phyloP scores from a whole-genome alignment of 208 protist genomes.

The Leptomonas seymouri region DNA sequence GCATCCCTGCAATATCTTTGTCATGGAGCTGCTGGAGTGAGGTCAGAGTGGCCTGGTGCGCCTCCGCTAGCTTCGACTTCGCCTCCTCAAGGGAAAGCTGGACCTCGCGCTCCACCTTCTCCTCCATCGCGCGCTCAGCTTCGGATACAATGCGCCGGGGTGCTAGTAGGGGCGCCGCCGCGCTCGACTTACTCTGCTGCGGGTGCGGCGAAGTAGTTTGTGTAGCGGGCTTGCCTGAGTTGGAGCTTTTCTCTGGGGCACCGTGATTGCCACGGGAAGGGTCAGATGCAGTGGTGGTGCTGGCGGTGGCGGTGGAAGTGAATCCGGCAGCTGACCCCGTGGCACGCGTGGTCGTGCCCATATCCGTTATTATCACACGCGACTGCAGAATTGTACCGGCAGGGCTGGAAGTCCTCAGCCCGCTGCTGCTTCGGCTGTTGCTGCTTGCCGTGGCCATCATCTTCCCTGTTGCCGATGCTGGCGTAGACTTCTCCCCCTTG shows the following conservation, averaged over 20 bases:
- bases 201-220: neutral
- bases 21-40: slow-evolving; percentile 48
- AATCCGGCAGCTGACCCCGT: neutral
- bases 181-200: neutral
- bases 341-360: slow-evolving; percentile 20
- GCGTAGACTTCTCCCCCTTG: slow-evolving; percentile 1
- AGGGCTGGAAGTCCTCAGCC: neutral
- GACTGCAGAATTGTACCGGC: slow-evolving; percentile 9
- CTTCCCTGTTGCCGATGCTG: neutral
- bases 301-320: neutral
- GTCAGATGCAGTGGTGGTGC: neutral
- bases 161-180: neutral
- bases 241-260: neutral
- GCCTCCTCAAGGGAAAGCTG: slow-evolving; percentile 47
- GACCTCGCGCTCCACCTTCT: slow-evolving; percentile 63
- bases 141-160: slow-evolving; percentile 67
- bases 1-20: slow-evolving; percentile 50
- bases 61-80: slow-evolving; percentile 41
- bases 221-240: neutral
- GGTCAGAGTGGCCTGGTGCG: slow-evolving; percentile 41
- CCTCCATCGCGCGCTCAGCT: slow-evolving; percentile 75
- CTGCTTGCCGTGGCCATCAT: neutral
- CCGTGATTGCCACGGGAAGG: neutral
- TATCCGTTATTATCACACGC: slow-evolving; percentile 32
- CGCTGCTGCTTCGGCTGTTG: slow-evolving; percentile 11